Evolutionary conservation across 805 yeast species (phyloP).

Genomic region (Alloascoidea africana): DNA sequence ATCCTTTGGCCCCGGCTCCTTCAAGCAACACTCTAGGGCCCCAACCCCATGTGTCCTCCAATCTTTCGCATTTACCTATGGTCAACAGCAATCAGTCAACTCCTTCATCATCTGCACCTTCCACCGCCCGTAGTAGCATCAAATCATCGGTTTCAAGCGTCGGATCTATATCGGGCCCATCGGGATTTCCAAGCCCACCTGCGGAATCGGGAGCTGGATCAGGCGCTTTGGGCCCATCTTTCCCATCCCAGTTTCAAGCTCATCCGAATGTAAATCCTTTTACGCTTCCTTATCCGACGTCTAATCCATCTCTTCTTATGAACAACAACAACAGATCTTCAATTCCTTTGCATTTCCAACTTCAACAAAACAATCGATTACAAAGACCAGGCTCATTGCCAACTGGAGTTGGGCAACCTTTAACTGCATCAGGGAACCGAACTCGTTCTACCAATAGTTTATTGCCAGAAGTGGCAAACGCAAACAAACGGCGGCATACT

Average conservation of each 20-base stretch:
- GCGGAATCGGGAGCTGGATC: no score
- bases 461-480: no score
- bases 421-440: no score
- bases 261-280: conserved; percentile 7
- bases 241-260: conserved; percentile 5
- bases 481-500: neutral
- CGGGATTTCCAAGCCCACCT: no score
- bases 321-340: neutral
- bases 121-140: neutral
- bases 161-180: neutral
- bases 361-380: neutral
- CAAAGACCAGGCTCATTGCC: neutral
- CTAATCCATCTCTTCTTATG: no score
- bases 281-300: conserved; percentile 1
- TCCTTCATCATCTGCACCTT: neutral
- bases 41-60: neutral
- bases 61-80: no score
- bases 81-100: neutral
- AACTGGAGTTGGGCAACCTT: no score
- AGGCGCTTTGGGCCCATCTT: neutral
- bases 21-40: conserved; percentile 4
- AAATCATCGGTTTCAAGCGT: neutral
- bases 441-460: no score
- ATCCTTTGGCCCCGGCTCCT: conserved; percentile 13
- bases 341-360: neutral